Evolutionary conservation across 2,329 filamentous ascomycete species (phyloP).

Genomic region (Magnaporthales sp.): DNA sequence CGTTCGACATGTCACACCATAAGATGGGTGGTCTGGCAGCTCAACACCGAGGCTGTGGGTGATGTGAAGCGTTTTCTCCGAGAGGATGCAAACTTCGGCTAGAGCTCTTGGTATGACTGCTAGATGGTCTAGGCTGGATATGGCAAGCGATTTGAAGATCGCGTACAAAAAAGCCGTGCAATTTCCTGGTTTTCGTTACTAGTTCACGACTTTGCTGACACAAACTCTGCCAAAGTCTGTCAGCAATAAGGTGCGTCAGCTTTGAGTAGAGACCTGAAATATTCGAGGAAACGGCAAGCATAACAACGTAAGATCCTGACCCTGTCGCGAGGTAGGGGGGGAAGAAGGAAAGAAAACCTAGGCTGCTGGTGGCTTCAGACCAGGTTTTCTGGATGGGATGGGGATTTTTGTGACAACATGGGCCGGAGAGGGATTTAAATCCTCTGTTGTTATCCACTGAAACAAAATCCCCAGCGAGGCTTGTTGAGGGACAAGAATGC

Average conservation of each 20-base stretch:
- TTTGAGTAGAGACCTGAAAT: neutral
- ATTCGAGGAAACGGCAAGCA: neutral
- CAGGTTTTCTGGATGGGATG: neutral
- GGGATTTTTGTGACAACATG: neutral
- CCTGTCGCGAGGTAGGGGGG: too few relatives aligned
- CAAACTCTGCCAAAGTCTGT: neutral
- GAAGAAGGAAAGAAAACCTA: too few relatives aligned
- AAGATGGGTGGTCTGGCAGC: neutral
- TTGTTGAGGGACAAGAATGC: neutral
- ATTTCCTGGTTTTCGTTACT: neutral
- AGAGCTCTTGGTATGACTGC: neutral
- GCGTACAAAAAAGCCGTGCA: neutral
- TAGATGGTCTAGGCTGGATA: neutral
- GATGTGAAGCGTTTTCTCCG: neutral
- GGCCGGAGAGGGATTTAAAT: neutral
- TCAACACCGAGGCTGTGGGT: neutral
- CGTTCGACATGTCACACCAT: neutral
- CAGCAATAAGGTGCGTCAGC: neutral
- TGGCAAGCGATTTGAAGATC: neutral
- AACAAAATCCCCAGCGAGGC: neutral
- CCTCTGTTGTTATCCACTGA: neutral
- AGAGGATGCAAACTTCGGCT: neutral
- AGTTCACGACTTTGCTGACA: neutral
- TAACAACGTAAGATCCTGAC: neutral
- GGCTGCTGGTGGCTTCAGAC: too few relatives aligned